Base-by-base conservation (phyloP, 2,329 filamentous ascomycete genomes). In the Tricladium varicosporioides region DNA sequence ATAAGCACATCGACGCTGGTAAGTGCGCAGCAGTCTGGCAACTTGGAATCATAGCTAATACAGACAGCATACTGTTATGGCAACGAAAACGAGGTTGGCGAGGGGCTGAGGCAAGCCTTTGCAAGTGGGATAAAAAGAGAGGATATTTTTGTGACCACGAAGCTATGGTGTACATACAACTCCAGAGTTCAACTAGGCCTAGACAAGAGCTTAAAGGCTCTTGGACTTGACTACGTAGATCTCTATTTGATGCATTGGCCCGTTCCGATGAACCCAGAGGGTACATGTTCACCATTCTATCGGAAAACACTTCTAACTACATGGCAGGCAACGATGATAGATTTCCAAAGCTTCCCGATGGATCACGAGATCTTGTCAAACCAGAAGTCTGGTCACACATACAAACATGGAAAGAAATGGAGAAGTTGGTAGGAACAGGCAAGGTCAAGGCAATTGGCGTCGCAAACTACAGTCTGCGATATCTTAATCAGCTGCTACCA, bases 181-280 rank as follows among this genome's bases (percentile, higher is more conserved):
- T 83, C 82, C 31, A 80, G 86, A 5, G 85, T 85, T 5, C 85
- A 88, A 73, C 76, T 87, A 66, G 85, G 81, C 36, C 79, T 94
- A 36, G 83, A 91, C 63, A 85, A 87, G 79, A 89, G 86, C 67
- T 77, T 94, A 70, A 82, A 86, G 74, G 80, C 81, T 58, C 76
- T 95, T 36, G 88, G 89, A 1, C 76, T 94, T 48, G 87, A 91
- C 63, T 93, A 95, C 71, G 81, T 95, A 5, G 91, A 95, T 71
- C 77, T 95, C 56, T 91, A 84, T 70, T 79, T 95, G 40, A 82
- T 95, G 77, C 91, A 96, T 76, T 94, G 90, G 89, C 88, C 89
- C 5, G 76, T 91, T 47, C 84, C 88, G 50, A 86, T 92, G 84
- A 93, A 92, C 75, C 87, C 88, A 7, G 81, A 88, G 33, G 88